Evolutionary conservation across 805 yeast genomes (phyloP), one percentile per base, ranked within the genome.

Genomic region (Maudiozyma barnettii): DNA sequence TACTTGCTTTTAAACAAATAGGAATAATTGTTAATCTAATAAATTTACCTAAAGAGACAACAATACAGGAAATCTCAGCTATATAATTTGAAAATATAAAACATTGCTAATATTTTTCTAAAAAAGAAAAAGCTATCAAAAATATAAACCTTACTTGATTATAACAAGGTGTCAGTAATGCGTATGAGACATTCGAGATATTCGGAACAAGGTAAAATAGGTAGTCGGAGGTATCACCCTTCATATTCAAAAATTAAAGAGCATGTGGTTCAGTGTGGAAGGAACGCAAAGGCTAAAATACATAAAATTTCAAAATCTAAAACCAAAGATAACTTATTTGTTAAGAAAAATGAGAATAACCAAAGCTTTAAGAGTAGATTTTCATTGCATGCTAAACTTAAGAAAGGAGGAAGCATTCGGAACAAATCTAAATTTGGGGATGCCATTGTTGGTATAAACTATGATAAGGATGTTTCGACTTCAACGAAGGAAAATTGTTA

Each of bases 311-410:
- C 63, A 62, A 63, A 31, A 45, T 8, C 36, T 12, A 31, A 31
- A 10, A n/a, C n/a, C 13, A 31, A n/a, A 62, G 47, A 59, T 45
- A 50, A 61, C 47, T 50, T 56, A 63, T 1, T 62, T 61, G 46
- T 62, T 63, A 44, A 69, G 65, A 65, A 47, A 3, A 42, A 31
- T 13, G 36, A 31, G 4, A 9, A 31, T n/a, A 14, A 31, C 6
- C n/a, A 31, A n/a, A 31, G 16, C 3, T 9, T 14, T 10, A 31
- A 31, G 16, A 14, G n/a, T 9, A 9, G 16, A 13, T 5, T 5
- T 23, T 23, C 26, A 5, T 23, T 23, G 8, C 5, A 23, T 5
- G 8, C 26, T 8, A 23, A 23, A 23, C 26, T 23, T 23, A 5
- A 23, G 8, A 23, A 31, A 31, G 13, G 36, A n/a, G 4, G 16